Conservation (phyloP, 331 rosid species). For the Quercus lobata region DNA sequence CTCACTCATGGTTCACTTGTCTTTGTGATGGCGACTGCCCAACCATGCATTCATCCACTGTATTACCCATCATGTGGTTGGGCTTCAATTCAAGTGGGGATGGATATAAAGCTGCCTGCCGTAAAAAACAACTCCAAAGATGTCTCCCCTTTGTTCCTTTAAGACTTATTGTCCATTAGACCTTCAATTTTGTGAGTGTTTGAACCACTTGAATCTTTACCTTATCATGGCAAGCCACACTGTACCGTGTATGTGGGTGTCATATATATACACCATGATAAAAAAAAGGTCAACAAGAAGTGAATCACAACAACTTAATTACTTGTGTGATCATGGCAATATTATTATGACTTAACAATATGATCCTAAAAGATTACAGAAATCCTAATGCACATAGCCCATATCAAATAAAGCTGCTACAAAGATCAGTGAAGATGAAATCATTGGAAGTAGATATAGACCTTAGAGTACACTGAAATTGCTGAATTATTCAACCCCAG, state of each 20-base stretch:
- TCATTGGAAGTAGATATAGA: constrained; percentile 1
- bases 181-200: constrained; percentile 12
- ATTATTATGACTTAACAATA: constrained; percentile 29
- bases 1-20: constrained; percentile 13
- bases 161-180: not conserved
- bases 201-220: constrained; percentile 30
- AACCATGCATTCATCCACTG: constrained; percentile 29
- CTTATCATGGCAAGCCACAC: constrained; percentile 28
- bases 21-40: constrained; percentile 34
- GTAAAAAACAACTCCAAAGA: constrained; percentile 31
- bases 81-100: constrained; percentile 20
- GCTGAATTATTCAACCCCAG: constrained; percentile 20
- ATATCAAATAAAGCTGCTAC: constrained; percentile 22
- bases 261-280: not conserved
- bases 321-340: constrained; percentile 1
- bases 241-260: constrained; percentile 28
- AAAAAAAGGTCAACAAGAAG: constrained; percentile 1
- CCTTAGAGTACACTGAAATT: constrained; percentile 13
- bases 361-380: constrained; percentile 47
- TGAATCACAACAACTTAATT: constrained; percentile 43
- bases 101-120: constrained; percentile 11
- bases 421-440: constrained; percentile 3
- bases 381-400: constrained; percentile 56
- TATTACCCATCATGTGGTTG: constrained; percentile 26
- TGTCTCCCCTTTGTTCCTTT: constrained; percentile 17